phyloP scores from a whole-genome alignment of 768 basidiomycete genomes.

The Hericium rajendrae region DNA sequence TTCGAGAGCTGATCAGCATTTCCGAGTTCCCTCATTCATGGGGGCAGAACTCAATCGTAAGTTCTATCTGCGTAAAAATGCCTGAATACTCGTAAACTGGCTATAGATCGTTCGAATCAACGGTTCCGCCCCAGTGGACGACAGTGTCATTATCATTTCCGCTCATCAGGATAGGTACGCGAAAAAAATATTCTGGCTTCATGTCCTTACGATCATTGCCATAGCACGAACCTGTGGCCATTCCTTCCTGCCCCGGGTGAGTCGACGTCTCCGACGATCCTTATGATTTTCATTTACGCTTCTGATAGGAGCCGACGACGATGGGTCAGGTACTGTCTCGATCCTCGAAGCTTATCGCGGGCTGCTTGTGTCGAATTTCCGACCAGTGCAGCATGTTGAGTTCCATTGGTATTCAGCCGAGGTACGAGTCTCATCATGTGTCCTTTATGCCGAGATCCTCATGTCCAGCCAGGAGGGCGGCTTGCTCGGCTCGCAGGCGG shows the following conservation, averaged over 20 bases:
- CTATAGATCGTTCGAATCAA: slow-evolving; percentile 65
- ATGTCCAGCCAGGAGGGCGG: slow-evolving; percentile 54
- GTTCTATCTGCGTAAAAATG: slow-evolving; percentile 14
- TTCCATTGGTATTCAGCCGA: slow-evolving; percentile 85
- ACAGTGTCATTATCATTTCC: slow-evolving; percentile 57
- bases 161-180: slow-evolving; percentile 78
- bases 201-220: neutral
- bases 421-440: slow-evolving; percentile 27
- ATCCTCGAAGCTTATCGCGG: slow-evolving; percentile 71
- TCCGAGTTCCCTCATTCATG: slow-evolving; percentile 71
- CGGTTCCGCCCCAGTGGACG: slow-evolving; percentile 53
- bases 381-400: slow-evolving; percentile 55
- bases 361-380: slow-evolving; percentile 59
- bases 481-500: slow-evolving; percentile 82
- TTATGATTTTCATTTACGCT: slow-evolving; percentile 11
- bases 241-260: slow-evolving; percentile 70
- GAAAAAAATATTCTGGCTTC: slow-evolving; percentile 1
- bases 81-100: neutral
- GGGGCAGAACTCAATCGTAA: slow-evolving; percentile 76
- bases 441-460: neutral
- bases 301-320: slow-evolving; percentile 54
- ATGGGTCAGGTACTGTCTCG: slow-evolving; percentile 59
- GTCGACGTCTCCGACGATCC: slow-evolving; percentile 7
- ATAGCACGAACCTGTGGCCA: slow-evolving; percentile 68
- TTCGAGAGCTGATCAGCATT: slow-evolving; percentile 50